A percentile compares a stretch with the other conserved stretches of the same genome.
phyloP scores from a whole-genome alignment of 495 filamentous ascomycete species.

The Neurospora sp. region DNA sequence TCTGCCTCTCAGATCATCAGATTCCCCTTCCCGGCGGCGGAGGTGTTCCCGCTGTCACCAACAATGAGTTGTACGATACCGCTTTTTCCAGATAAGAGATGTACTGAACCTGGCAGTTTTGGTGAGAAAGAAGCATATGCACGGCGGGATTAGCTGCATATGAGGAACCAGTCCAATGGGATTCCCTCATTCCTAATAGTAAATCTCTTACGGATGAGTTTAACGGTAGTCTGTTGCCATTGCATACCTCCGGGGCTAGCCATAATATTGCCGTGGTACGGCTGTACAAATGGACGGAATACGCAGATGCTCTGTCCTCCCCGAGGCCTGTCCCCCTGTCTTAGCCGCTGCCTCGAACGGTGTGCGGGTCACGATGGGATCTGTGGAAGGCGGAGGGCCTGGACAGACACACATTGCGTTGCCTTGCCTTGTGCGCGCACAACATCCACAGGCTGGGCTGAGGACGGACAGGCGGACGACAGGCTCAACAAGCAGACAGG shows the following conservation, averaged over 20 bases:
- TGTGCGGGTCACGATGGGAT: slow-evolving; percentile 11
- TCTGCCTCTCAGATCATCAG: neutral
- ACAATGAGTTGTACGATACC: no score
- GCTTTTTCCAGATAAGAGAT: no score
- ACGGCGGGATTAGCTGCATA: neutral
- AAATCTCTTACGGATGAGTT: neutral
- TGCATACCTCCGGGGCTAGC: neutral
- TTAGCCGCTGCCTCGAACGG: neutral
- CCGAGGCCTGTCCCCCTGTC: neutral
- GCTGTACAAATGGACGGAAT: slow-evolving; percentile 1
- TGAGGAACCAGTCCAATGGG: no score
- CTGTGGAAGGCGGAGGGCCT: slow-evolving; percentile 5
- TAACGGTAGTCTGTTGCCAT: neutral
- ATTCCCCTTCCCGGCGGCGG: neutral
- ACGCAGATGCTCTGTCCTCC: neutral
- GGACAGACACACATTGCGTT: neutral
- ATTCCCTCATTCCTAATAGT: no score
- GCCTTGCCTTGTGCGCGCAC: neutral
- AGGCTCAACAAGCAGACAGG: neutral
- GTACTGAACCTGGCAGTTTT: neutral
- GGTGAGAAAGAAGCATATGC: neutral
- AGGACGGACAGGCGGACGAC: slow-evolving; percentile 4
- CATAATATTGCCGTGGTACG: neutral
- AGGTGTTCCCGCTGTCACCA: neutral
- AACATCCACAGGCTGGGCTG: neutral